Conservation (phyloP, 78 protist genomes). For the Bigelowiella natans region DNA sequence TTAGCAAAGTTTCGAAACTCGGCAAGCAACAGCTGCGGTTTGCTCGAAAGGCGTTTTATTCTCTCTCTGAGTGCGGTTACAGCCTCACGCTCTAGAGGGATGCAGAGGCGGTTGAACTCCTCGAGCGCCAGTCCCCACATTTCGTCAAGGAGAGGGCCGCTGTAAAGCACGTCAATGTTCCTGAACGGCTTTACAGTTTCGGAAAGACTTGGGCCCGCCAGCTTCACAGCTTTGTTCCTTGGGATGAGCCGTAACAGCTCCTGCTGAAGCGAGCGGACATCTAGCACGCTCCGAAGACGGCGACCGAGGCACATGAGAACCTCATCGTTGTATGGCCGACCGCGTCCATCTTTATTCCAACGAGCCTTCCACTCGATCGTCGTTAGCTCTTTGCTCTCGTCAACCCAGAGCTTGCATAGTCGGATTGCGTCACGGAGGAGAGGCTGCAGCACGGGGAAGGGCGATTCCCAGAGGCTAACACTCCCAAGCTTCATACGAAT, state of each 20-base stretch:
- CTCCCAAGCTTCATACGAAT: neutral
- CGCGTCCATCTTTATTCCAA: neutral
- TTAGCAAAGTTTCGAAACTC: neutral
- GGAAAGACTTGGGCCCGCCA: too few species aligned
- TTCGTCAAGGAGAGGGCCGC: neutral
- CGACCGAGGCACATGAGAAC: neutral
- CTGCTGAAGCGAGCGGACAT: neutral
- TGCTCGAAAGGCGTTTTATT: neutral
- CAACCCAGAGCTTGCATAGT: neutral
- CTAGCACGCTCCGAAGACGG: neutral
- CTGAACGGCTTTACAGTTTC: too few species aligned
- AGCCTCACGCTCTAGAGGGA: neutral
- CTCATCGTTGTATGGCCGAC: neutral
- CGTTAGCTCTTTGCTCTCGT: neutral
- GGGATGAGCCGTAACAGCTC: neutral
- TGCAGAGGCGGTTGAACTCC: neutral
- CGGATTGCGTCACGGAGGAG: neutral
- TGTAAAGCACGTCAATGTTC: neutral
- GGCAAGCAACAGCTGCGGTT: neutral
- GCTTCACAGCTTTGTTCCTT: neutral
- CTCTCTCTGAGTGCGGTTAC: neutral
- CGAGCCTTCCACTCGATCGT: neutral
- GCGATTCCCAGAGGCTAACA: neutral
- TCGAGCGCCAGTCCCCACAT: too few species aligned
- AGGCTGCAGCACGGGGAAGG: neutral